phyloP scores from a whole-genome alignment of 495 filamentous ascomycete genomes.

The Aspergillus egyptiacus region DNA sequence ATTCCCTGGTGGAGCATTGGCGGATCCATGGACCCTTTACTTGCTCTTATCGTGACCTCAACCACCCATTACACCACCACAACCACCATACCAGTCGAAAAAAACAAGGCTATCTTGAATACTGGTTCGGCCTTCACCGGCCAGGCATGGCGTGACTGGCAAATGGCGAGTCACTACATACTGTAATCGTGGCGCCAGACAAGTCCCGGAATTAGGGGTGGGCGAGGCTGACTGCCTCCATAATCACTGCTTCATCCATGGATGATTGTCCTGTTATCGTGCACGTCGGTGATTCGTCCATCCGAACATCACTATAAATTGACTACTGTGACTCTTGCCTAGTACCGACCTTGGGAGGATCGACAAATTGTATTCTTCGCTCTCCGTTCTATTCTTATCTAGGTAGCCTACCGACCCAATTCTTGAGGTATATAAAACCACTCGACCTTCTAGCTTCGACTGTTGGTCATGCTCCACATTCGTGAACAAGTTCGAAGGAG shows the following conservation, averaged over 20 bases:
- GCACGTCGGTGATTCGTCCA: not conserved
- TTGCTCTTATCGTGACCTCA: too few species aligned
- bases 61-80: too few species aligned
- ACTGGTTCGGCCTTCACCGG: not conserved
- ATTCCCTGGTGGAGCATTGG: not conserved
- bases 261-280: too few species aligned
- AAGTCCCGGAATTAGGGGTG: constrained; percentile 7
- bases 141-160: constrained; percentile 4
- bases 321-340: constrained; percentile 4
- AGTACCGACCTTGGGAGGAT: constrained; percentile 2
- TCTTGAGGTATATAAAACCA: too few species aligned
- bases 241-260: too few species aligned
- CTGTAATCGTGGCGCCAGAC: constrained; percentile 14
- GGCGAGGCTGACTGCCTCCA: not conserved
- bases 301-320: not conserved
- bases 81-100: not conserved
- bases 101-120: not conserved
- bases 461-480: not conserved
- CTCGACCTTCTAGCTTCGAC: not conserved
- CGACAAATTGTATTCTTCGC: constrained; percentile 2
- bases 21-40: not conserved
- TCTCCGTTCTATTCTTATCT: constrained; percentile 1
- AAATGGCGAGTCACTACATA: constrained; percentile 9
- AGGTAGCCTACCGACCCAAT: not conserved
- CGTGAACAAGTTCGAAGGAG: not conserved